Evolutionary conservation across 805 yeast species (phyloP), one percentile per base, ranked within the genome.

Genomic region (Kazachstania viticola): DNA sequence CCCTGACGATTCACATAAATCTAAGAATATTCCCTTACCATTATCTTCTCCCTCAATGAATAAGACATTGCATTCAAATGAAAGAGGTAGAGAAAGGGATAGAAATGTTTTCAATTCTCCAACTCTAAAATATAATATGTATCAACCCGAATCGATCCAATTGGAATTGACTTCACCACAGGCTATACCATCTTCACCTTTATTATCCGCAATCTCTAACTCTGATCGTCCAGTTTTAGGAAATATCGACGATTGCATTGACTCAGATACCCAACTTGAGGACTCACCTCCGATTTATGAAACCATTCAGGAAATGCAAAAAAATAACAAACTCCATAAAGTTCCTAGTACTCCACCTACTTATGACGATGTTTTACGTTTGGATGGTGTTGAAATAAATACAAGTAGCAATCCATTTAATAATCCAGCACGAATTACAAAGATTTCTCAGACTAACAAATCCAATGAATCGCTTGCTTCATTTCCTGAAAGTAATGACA

Each of bases 111-210:
- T 48, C 23, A 31, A 37, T 22, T 51, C 61, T 5, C 60, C 58
- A 2, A 48, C 44, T 33, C 36, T 68, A 9, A 52, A 60, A 17
- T 59, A 74, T 7, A 69, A 70, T 37, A 37, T 78, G 5, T 78
- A 73, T 50, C 64, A 68, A 41, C 87, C 85, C 0, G 64, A 58
- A 1, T 50, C 51, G 13, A 48, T 65, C 14, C 66, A 65, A 4
- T 49, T 62, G 4, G 70, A 61, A 32, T 42, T 74, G 31, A 58
- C 66, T 19, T 74, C 82, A 1, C 79, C 81, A 1, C 85, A 74
- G 38, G 84, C 82, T 4, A 48, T 66, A 28, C 83, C 83, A 3
- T 56, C 62, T 16, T 70, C 79, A 1, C 75, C 76, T 5, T 47
- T 60, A 5, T 59, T 67, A 21, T 42, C 79, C 21, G 80, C 83